Conservation (phyloP, 140 eudicot species). For the Oenanthe javanica region DNA sequence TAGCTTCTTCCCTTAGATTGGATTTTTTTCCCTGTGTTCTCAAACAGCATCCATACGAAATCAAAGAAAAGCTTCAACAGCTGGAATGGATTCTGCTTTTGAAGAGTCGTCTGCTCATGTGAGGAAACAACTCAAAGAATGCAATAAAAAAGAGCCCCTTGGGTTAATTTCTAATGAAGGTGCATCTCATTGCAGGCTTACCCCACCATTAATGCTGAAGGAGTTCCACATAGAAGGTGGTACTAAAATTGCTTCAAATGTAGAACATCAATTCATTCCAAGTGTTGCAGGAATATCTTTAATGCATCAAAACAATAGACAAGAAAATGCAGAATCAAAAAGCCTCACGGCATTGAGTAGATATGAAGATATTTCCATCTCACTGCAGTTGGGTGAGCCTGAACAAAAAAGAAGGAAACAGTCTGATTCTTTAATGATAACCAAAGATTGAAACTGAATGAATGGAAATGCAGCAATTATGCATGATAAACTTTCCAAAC, state of each 20-base stretch:
- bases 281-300: not conserved
- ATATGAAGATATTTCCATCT: slow-evolving; percentile 1
- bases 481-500: not conserved
- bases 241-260: not conserved
- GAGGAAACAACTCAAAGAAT: not conserved
- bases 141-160: not conserved
- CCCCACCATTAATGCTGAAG: not conserved
- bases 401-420: not conserved
- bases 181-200: not conserved
- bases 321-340: not conserved
- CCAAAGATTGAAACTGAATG: not conserved
- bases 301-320: not conserved
- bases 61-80: not conserved
- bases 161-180: not conserved
- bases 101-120: not conserved
- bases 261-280: slow-evolving; percentile 12
- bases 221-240: slow-evolving; percentile 3
- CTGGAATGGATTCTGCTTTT: not conserved
- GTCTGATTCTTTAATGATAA: not conserved
- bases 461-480: not conserved
- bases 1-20: not conserved
- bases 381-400: not conserved
- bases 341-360: not conserved
- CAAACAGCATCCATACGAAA: not conserved
- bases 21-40: not conserved